phyloP scores from a whole-genome alignment of 495 filamentous ascomycete genomes.

The Penicillium salamii region DNA sequence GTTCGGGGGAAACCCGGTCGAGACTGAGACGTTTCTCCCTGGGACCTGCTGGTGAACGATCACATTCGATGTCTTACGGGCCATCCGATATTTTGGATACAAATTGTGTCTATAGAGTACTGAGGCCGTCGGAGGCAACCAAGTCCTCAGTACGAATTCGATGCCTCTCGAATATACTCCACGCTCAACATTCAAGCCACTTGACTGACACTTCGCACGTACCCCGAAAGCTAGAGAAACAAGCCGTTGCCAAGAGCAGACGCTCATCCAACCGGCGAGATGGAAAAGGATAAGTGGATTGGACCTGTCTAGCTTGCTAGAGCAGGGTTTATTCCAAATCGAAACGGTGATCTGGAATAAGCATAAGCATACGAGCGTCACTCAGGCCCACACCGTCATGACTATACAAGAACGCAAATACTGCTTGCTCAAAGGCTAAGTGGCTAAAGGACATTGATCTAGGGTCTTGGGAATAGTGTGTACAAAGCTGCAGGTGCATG shows the following conservation, averaged over 20 bases:
- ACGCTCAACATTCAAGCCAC: neutral
- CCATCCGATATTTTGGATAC: neutral
- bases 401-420: neutral
- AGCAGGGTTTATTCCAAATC: slow-evolving; percentile 1
- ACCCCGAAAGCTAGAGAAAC: neutral
- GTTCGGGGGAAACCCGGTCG: neutral
- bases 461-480: neutral
- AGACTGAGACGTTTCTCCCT: neutral
- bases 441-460: neutral
- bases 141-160: no score
- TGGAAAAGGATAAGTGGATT: neutral
- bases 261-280: neutral
- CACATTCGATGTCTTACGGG: neutral
- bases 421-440: neutral
- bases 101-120: no score
- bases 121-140: no score
- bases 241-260: neutral
- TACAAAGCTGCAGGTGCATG: slow-evolving; percentile 14
- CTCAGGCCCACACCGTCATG: neutral
- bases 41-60: neutral
- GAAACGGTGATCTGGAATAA: neutral
- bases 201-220: neutral
- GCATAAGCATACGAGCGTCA: neutral
- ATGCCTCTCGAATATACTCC: no score
- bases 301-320: neutral